Percentiles rank a stretch among this genome's conserved stretches.
Conservation (phyloP, 2,329 filamentous ascomycete genomes). For the Aspergillus flavus region DNA sequence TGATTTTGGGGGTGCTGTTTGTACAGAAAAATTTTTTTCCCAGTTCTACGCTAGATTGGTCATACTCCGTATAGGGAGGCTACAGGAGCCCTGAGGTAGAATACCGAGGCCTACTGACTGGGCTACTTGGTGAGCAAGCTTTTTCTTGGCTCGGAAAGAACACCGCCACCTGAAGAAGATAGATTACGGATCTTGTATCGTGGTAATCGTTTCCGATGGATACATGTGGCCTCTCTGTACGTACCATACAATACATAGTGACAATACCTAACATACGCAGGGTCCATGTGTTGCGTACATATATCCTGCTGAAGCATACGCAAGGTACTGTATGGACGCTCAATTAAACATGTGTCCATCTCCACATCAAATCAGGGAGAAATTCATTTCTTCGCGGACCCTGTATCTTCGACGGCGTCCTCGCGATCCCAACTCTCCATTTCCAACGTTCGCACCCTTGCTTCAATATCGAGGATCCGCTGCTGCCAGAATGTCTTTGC, state of each 20-base stretch:
- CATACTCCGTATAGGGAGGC: neutral
- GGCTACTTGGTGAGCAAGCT: constrained; percentile 16
- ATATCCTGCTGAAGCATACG: neutral
- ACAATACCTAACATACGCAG: neutral
- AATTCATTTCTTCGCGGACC: constrained; percentile 39
- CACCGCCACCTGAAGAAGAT: constrained; percentile 10
- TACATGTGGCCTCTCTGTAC: neutral
- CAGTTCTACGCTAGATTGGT: neutral
- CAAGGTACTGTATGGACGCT: neutral
- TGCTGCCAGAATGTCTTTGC: constrained; percentile 56
- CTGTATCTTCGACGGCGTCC: constrained; percentile 72
- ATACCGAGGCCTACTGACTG: constrained; percentile 3
- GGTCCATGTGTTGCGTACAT: neutral
- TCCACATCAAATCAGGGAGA: neutral
- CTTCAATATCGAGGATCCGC: constrained; percentile 60
- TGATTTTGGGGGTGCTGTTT: neutral
- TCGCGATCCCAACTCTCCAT: constrained; percentile 71
- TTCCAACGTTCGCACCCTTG: constrained; percentile 66
- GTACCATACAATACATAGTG: neutral
- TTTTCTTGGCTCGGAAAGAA: constrained; percentile 18
- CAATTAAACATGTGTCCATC: neutral
- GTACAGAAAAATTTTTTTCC: neutral
- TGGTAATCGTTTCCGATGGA: neutral
- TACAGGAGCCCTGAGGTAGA: neutral
- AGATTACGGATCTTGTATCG: neutral